Conservation (phyloP, 2,329 filamentous ascomycete genomes). For the Coleophoma eucalyptorum region DNA sequence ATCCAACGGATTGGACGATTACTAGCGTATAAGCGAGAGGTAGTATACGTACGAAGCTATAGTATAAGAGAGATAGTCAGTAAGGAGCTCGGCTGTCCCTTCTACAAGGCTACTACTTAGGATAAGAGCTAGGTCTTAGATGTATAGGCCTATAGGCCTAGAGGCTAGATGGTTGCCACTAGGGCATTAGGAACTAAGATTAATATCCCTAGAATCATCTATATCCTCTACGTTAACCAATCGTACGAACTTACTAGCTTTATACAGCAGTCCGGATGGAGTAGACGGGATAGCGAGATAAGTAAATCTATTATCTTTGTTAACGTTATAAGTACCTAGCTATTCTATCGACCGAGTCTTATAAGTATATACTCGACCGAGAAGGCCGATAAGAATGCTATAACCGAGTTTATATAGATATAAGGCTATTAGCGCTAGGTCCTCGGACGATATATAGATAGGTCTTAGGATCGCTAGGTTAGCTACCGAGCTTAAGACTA, state of each 20-base stretch:
- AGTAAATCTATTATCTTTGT: slow-evolving; percentile 7
- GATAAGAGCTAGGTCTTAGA: slow-evolving; percentile 2
- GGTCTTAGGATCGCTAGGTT: too few species aligned
- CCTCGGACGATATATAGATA: too few species aligned
- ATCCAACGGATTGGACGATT: neutral
- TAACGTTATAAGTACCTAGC: neutral
- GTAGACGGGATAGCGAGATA: slow-evolving; percentile 6
- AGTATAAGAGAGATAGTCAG: neutral
- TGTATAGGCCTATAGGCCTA: neutral
- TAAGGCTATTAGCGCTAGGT: too few species aligned
- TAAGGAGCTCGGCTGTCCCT: slow-evolving; percentile 1
- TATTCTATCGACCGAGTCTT: neutral
- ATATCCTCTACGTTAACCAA: slow-evolving; percentile 6
- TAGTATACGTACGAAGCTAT: slow-evolving; percentile 6
- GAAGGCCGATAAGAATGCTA: too few species aligned
- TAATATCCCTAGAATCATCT: slow-evolving; percentile 5
- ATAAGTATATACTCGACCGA: neutral
- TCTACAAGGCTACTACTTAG: slow-evolving; percentile 1
- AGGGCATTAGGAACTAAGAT: slow-evolving; percentile 5
- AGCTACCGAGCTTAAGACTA: too few species aligned
- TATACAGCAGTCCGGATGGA: slow-evolving; percentile 7
- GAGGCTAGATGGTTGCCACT: slow-evolving; percentile 6
- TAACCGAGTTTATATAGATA: too few species aligned
- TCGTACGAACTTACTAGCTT: slow-evolving; percentile 9
- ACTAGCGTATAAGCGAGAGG: neutral